Percentiles rank a stretch among this genome's conserved stretches.
phyloP scores from a whole-genome alignment of 139 green algal species.

The Marvania coccoides region DNA sequence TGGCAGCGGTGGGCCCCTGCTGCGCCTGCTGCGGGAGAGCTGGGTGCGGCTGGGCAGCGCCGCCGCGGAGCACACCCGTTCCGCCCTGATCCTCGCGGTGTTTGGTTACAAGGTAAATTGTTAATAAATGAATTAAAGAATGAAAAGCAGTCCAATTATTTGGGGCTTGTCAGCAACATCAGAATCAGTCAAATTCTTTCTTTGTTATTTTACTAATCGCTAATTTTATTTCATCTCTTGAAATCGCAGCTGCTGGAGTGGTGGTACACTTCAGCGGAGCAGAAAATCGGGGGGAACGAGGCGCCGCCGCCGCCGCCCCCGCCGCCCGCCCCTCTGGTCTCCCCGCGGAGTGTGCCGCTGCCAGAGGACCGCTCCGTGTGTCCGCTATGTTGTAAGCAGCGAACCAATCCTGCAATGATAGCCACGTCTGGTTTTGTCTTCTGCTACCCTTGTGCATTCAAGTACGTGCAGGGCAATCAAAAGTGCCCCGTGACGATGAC shows the following conservation, averaged over 20 bases:
- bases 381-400: slow-evolving; percentile 57
- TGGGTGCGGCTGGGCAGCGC: slow-evolving; percentile 24
- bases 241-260: slow-evolving; percentile 80
- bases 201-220: too few species aligned
- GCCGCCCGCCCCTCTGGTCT: slow-evolving; percentile 26
- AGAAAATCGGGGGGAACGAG: slow-evolving; percentile 38
- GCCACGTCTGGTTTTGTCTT: slow-evolving; percentile 80
- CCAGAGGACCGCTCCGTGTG: slow-evolving; percentile 58
- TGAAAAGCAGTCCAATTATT: too few species aligned
- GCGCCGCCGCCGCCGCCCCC: slow-evolving; percentile 49
- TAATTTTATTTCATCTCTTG: neutral
- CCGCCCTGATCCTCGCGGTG: slow-evolving; percentile 68
- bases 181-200: too few species aligned
- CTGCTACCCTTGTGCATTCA: slow-evolving; percentile 87
- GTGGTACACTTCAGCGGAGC: slow-evolving; percentile 86
- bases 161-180: neutral
- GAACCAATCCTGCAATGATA: slow-evolving; percentile 72
- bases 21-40: slow-evolving; percentile 11
- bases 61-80: slow-evolving; percentile 53
- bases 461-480: slow-evolving; percentile 41
- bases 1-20: neutral
- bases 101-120: slow-evolving; percentile 92
- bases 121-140: too few species aligned
- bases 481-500: slow-evolving; percentile 73
- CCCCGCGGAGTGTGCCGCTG: slow-evolving; percentile 48